Evolutionary conservation across 2,329 filamentous ascomycete genomes (phyloP), one percentile per base, ranked within the genome.

Genomic region (Paraphoma chrysanthemicola): DNA sequence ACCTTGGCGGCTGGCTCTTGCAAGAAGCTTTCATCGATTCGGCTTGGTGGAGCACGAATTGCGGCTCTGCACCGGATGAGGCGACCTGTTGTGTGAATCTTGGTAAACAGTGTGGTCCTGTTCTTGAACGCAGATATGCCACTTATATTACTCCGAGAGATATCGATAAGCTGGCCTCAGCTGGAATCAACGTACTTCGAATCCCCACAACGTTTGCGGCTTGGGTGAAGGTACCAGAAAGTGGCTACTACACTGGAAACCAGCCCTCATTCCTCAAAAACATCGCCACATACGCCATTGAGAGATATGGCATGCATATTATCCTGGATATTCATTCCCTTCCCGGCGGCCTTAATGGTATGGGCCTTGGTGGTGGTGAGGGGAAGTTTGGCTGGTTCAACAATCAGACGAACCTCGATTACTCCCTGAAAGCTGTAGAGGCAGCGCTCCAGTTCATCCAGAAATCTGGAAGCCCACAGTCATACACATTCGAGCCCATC

Each of bases 131-230:
- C 2, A 63, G 70, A 7, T 76, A 75, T 48, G 66, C 65, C 10
- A 62, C 70, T 2, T 77, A 64, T 50, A 59, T 76, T 51, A 74
- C 59, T n/a, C 64, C 65, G 1, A 49, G 57, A 1, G 64, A 68
- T 30, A 76, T 78, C 48, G 75, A 77, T 53, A 66, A 67, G 48
- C 59, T 77, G 12, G 77, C 71, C 10, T 60, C 31, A 7, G 31
- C 31, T 33, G 31, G 31, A 7, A 33, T 33, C 31, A 33, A 73
- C 44, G 63, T 69, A 4, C 66, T 78, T 12, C 66, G 75, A 6
- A 77, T 79, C 17, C 74, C 76, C 1, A 75, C 71, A 1, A 72
- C 71, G 6, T 78, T 77, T 44, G 71, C 75, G 1, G 73, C 73
- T 4, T 79, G 74, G 75, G 55, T 77, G 46, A 65, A 72, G 14